Base-by-base conservation (phyloP, 1,139 yeast species). In the Sugiyamaella pinicola region DNA sequence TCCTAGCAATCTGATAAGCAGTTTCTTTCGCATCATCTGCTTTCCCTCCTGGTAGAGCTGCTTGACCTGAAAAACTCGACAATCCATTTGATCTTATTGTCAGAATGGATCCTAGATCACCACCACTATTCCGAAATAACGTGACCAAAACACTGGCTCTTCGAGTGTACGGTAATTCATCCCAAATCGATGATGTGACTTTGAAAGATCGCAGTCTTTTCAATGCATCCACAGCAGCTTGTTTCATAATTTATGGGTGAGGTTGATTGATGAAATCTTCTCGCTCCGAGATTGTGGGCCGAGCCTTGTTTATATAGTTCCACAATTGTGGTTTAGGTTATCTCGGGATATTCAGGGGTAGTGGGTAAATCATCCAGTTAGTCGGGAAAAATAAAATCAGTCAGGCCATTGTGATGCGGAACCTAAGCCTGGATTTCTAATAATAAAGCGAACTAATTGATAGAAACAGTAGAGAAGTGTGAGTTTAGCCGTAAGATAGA, bases 11-110 rank as follows among this genome's bases (percentile, higher is more conserved):
- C 50, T 77, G 77, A 77, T 86, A 85, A 57, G 85, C 87, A 13
- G 81, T 68, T 66, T 89, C 96, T 3, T 73, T 64, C 6, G 54
- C 65, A 37, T 39, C 45, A 49, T 70, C 74, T 12, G 71, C 70
- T 52, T 70, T 70, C 17, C 73, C 97, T 2, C 96, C 96, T 2
- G 97, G 96, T 18, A 90, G 73, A 3, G 96, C 86, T 12, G 88
- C 86, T 66, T 90, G 96, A 5, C 96, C 96, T 0, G 95, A 86
- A 69, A 88, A 90, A 52, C 80, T 80, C 44, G 84, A 75, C 61
- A 90, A 72, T 49, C 78, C 75, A 47, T 87, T 76, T 10, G 95
- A 84, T 58, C 96, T 71, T 63, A 85, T 84, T 1, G 96, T 89
- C 53, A 90, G 70, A 4, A 90, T 75, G 39, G 89, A 93, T 49